Conservation (phyloP, 768 basidiomycete genomes). For the Hypholoma fasciculare region DNA sequence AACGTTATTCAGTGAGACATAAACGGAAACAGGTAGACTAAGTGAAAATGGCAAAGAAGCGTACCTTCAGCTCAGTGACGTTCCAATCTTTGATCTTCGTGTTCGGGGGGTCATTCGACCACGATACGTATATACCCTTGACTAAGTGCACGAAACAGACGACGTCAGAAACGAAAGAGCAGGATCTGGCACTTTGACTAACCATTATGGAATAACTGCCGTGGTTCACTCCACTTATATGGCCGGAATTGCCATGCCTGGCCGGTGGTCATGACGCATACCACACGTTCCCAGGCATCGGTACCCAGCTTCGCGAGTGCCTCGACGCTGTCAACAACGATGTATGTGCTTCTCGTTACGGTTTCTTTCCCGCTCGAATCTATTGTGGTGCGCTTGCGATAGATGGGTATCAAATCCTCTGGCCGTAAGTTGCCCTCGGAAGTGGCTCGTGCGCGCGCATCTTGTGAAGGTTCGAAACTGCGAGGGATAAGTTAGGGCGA, state of each 20-base stretch:
- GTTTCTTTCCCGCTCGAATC: constrained; percentile 65
- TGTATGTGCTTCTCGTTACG: constrained; percentile 63
- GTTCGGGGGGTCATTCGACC: constrained; percentile 91
- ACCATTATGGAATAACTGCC: constrained; percentile 93
- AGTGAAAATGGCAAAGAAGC: constrained; percentile 1
- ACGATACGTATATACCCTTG: constrained; percentile 94
- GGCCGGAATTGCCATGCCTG: constrained; percentile 98
- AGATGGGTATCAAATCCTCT: constrained; percentile 87
- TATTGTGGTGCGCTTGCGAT: constrained; percentile 76
- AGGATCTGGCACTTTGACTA: constrained; percentile 12
- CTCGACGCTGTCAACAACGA: constrained; percentile 90
- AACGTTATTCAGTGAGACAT: background rate
- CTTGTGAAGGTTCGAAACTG: constrained; percentile 76
- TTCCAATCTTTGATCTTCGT: constrained; percentile 95
- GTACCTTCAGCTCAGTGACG: constrained; percentile 89
- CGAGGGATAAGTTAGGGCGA: background rate
- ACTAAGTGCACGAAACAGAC: constrained; percentile 46
- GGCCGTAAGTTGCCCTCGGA: constrained; percentile 71
- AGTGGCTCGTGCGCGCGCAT: constrained; percentile 67
- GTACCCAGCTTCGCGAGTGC: constrained; percentile 89
- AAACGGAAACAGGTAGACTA: too few relatives aligned
- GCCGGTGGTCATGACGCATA: constrained; percentile 97
- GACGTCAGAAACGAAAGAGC: background rate
- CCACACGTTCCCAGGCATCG: constrained; percentile 95
- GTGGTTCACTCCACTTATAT: constrained; percentile 96